These are phyloP conservation scores for Lecanoromycetidae sp. DNA, from an alignment of 2,329 filamentous ascomycete genomes.

Conservation along the genomic window DNA sequence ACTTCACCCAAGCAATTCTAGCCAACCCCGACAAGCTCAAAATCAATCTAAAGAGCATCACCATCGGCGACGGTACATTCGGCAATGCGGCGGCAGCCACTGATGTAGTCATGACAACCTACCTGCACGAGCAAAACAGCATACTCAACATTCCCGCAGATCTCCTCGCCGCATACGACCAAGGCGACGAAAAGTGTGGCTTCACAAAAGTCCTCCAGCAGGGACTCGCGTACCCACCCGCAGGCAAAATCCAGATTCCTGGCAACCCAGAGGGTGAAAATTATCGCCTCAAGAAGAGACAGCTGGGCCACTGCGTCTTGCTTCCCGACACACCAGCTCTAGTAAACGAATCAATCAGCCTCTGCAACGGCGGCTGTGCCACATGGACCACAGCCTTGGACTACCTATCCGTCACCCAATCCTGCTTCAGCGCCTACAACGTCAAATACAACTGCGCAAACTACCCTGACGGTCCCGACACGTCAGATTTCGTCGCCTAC, in stretches of 20 bases:
- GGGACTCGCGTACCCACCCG: slow-evolving; percentile 25
- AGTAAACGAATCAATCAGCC: slow-evolving; percentile 24
- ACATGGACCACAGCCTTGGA: neutral
- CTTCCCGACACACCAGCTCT: slow-evolving; percentile 21
- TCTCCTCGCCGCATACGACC: slow-evolving; percentile 23
- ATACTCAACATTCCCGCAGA: slow-evolving; percentile 23
- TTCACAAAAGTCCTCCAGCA: slow-evolving; percentile 24
- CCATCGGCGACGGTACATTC: slow-evolving; percentile 28
- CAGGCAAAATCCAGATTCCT: slow-evolving; percentile 24
- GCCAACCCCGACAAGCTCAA: slow-evolving; percentile 21
- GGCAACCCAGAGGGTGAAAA: slow-evolving; percentile 25
- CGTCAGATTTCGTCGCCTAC: neutral
- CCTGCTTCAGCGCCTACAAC: slow-evolving; percentile 28
- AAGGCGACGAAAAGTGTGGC: slow-evolving; percentile 25
- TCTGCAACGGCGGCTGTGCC: neutral
- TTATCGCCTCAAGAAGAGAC: slow-evolving; percentile 18
- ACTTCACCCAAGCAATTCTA: slow-evolving; percentile 26
- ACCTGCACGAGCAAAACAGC: slow-evolving; percentile 21
- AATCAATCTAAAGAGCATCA: slow-evolving; percentile 26
- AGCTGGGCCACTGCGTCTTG: slow-evolving; percentile 18
- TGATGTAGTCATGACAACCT: slow-evolving; percentile 23
- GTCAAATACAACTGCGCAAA: slow-evolving; percentile 25
- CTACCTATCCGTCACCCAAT: slow-evolving; percentile 5
- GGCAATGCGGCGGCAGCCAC: slow-evolving; percentile 28
- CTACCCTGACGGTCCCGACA: neutral